Evolutionary conservation across 1,139 yeast genomes (phyloP).

Genomic region (Yamadazyma jaroonii): DNA sequence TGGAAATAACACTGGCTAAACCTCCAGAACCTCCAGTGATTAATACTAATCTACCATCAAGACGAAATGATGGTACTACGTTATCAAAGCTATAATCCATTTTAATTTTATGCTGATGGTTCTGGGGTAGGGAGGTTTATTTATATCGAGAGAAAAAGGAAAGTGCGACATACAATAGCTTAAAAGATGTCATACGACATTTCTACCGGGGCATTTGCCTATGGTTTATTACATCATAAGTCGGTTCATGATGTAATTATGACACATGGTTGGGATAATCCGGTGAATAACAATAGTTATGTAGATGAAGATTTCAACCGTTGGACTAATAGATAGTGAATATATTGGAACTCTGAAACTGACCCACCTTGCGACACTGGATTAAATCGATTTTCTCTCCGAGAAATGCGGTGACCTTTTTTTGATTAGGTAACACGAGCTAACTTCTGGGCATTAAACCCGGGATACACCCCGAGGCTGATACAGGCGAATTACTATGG

Average conservation of each 20-base stretch:
- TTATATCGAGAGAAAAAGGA: not conserved
- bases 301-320: too few relatives aligned
- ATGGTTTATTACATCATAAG: too few relatives aligned
- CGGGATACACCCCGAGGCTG: not conserved
- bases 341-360: too few relatives aligned
- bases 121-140: not conserved
- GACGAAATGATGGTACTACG: slow-evolving; percentile 54
- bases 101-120: not conserved
- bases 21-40: slow-evolving; percentile 88
- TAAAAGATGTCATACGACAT: too few relatives aligned
- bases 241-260: not conserved
- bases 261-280: too few relatives aligned
- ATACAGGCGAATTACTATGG: not conserved
- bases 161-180: not conserved
- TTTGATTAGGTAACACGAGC: too few relatives aligned
- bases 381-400: slow-evolving; percentile 6
- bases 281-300: too few relatives aligned
- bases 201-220: too few relatives aligned
- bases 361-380: slow-evolving; percentile 1
- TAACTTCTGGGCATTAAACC: too few relatives aligned
- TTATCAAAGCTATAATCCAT: slow-evolving; percentile 39
- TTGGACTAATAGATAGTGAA: not conserved
- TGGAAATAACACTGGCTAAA: slow-evolving; percentile 62
- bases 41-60: slow-evolving; percentile 71
- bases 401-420: not conserved